A percentile compares a stretch with the other conserved stretches of the same genome.
phyloP scores from a whole-genome alignment of 352 stramenopile species.

The Pythium brachiatum region DNA sequence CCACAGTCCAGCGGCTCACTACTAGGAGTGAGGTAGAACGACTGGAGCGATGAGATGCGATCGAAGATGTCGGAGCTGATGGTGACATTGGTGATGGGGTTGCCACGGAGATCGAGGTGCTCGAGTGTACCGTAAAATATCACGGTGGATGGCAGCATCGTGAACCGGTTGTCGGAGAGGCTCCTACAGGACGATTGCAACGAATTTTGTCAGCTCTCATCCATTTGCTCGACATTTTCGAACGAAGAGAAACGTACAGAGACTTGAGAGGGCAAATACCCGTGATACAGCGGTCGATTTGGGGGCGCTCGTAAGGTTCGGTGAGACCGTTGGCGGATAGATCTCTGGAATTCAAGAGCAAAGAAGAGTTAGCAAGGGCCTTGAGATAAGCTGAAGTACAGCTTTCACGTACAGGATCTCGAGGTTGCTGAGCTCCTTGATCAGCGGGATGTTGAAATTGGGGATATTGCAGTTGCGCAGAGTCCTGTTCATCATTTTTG shows the following conservation, averaged over 20 bases:
- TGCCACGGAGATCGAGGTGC: conserved; percentile 5
- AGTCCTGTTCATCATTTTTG: background rate
- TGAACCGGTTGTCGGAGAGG: conserved; percentile 10
- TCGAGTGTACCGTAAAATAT: conserved; percentile 2
- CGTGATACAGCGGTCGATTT: conserved; percentile 9
- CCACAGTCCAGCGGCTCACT: background rate
- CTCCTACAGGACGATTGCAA: background rate
- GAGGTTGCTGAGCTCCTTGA: conserved; percentile 9
- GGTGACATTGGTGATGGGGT: conserved; percentile 21
- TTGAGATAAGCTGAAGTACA: too few species aligned
- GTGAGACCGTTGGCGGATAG: conserved; percentile 3
- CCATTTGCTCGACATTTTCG: background rate
- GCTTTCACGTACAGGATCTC: conserved; percentile 6
- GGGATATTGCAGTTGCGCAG: conserved; percentile 9
- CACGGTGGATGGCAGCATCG: background rate
- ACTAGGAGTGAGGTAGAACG: background rate
- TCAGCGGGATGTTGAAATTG: conserved; percentile 8
- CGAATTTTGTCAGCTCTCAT: background rate
- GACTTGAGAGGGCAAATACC: conserved; percentile 12
- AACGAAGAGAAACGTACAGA: background rate
- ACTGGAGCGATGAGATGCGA: conserved; percentile 8
- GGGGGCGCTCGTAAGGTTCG: conserved; percentile 12
- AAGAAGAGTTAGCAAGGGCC: too few species aligned
- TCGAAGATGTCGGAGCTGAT: conserved; percentile 14
- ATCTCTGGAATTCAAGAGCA: background rate